Base-by-base conservation (phyloP, 208 protist genomes). In the Leishmania major region DNA sequence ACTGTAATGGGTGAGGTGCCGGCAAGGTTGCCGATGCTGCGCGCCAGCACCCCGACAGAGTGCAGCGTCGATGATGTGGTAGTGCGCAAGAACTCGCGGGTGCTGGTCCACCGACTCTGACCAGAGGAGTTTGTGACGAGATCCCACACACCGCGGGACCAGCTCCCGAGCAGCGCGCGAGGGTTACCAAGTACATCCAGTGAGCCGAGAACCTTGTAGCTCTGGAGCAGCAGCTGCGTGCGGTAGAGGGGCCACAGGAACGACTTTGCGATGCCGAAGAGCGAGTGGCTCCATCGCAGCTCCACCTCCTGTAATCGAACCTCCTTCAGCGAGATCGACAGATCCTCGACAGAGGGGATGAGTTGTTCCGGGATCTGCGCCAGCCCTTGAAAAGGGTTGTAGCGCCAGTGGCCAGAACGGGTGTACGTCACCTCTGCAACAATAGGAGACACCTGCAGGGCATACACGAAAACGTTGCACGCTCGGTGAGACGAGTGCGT, bases 141-240 rank as follows among this genome's bases (percentile, higher is more conserved):
- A 3, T 80, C 89, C 66, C 89, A 89, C 40, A 97, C 79, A 0
- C 94, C 94, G 40, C 87, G 88, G 19, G 85, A 84, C 86, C 84
- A 93, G 49, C 90, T 88, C 31, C 86, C 86, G 43, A 93, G 76
- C 17, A 97, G 77, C 15, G 87, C 88, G 6, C 93, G 72, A 15
- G 94, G 94, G 79, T 97, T 97, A 40, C 94, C 92, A 1, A 96
- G 79, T 35, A 89, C 69, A 78, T 96, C 92, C 37, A 97, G 79
- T 10, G 91, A 94, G 51, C 92, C 94, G 53, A 97, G 31, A 37
- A 97, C 85, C 77, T 94, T 94, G 78, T 90, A 95, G 43, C 88
- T 77, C 82, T 97, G 94, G 76, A 95, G 64, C n/a, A 94, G 47
- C 69, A 96, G 55, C 78, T 92, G 92, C 1, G 81, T 89, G 43